These are phyloP conservation scores for Citrus sinensis DNA, from an alignment of 345 rosid species.

Conservation along the genomic window DNA sequence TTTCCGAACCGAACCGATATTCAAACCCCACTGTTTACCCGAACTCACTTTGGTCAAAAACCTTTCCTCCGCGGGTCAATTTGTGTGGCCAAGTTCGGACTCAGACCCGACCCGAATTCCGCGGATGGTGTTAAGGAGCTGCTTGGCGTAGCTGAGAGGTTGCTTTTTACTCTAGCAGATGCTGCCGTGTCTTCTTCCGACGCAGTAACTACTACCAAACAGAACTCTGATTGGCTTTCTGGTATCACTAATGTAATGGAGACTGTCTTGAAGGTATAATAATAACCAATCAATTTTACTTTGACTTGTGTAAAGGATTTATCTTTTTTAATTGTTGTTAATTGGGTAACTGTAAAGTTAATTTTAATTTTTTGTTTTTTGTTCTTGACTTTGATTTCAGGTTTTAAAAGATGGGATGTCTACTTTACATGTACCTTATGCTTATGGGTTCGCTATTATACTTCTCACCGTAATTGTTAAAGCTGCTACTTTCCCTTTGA, in stretches of 20 bases:
- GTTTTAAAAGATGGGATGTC: constrained; percentile 82
- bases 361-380: background rate
- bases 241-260: constrained; percentile 85
- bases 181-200: constrained; percentile 76
- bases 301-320: background rate
- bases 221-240: constrained; percentile 83
- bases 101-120: constrained; percentile 44
- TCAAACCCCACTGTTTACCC: constrained; percentile 31
- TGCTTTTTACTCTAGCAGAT: constrained; percentile 75
- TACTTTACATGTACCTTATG: constrained; percentile 67
- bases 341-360: background rate
- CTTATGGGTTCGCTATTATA: constrained; percentile 93
- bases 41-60: constrained; percentile 23
- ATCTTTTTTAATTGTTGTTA: background rate
- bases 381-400: constrained; percentile 31
- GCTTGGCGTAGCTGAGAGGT: constrained; percentile 43
- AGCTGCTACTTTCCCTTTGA: constrained; percentile 92
- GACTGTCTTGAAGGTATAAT: constrained; percentile 65
- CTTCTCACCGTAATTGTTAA: constrained; percentile 85
- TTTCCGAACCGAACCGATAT: constrained; percentile 21
- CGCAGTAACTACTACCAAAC: constrained; percentile 38
- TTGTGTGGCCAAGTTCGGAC: constrained; percentile 58
- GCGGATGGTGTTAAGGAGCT: constrained; percentile 43
- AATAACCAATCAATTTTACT: background rate
- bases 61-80: constrained; percentile 46